Evolutionary conservation across 495 filamentous ascomycete species (phyloP).

Genomic region (Aspergillus baeticus): DNA sequence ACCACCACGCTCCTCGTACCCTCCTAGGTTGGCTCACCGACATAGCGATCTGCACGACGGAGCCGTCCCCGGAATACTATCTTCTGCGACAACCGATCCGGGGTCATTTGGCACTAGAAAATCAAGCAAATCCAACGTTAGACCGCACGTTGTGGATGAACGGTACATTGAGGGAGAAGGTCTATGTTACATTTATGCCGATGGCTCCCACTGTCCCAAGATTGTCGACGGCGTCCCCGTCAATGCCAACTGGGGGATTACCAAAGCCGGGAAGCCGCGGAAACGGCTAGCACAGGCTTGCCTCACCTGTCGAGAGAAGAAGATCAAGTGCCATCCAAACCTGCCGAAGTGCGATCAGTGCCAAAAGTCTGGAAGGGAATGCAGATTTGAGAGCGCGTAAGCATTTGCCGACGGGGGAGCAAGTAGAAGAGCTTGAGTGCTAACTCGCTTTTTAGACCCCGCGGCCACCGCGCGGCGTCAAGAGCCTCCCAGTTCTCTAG

Average conservation of each 20-base stretch:
- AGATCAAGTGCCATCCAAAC: conserved; percentile 93
- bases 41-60: conserved; percentile 22
- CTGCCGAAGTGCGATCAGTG: conserved; percentile 84
- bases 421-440: neutral
- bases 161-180: conserved; percentile 70
- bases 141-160: conserved; percentile 50
- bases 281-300: conserved; percentile 89
- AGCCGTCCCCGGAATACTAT: conserved; percentile 16
- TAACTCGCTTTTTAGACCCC: conserved; percentile 30
- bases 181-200: conserved; percentile 83
- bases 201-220: conserved; percentile 79
- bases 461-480: conserved; percentile 35
- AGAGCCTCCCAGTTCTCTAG: conserved; percentile 26
- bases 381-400: conserved; percentile 87
- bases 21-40: conserved; percentile 14
- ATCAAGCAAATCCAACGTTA: conserved; percentile 20
- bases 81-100: conserved; percentile 19
- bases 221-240: conserved; percentile 82
- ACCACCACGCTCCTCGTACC: conserved; percentile 8
- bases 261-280: conserved; percentile 87
- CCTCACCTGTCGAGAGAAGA: conserved; percentile 89
- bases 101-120: conserved; percentile 7
- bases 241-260: conserved; percentile 90
- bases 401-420: conserved; percentile 29
- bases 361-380: conserved; percentile 81